Base-by-base conservation (phyloP, 1,139 yeast genomes). In the Suhomyces guaymorum region DNA sequence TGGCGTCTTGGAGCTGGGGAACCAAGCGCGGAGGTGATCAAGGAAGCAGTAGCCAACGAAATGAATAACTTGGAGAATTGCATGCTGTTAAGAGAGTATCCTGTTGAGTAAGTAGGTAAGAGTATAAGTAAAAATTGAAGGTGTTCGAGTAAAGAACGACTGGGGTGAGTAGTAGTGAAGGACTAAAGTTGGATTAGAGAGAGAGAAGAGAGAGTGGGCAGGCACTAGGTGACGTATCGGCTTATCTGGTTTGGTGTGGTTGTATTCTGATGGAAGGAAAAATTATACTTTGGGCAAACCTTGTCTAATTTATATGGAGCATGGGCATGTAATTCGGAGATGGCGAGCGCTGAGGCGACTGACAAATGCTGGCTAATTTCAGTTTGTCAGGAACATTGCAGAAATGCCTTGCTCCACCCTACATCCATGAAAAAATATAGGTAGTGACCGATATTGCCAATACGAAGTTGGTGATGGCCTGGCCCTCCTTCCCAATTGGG, bases 31-130 rank as follows among this genome's bases (percentile, higher is more conserved):
- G 41, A 43, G 31, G 60, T 38, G 27, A 58, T 46, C 41, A 61
- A 48, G 30, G 52, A 35, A 21, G 51, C 49, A 24, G 52, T 36
- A 31, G 55, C 53, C 28, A 61, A 44, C 30, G 61, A 47, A 30
- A 51, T 39, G 40, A 55, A 50, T 31, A 59, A 44, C 32, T 51
- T 55, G 44, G 67, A 58, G 38, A 66, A 48, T 56, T 61, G 63
- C 72, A 66, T 66, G 42, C 38, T 29, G 37, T 32, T n/a, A 15
- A 34, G 30, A 34, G 32, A 26, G 38, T 26, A 37, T 37, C 33
- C 42, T 36, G 38, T 28, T 30, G 11, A 16, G 41, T 35, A 27
- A 28, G 40, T 36, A 38, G 26, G 28, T 34, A 18, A 36, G 29
- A 5, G 12, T 11, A 11, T 15, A 23, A 9, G 41, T 33, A 28